These are phyloP conservation scores for Xylariaceae sp. DNA, from an alignment of 2,329 filamentous ascomycete species.

Conservation along the genomic window DNA sequence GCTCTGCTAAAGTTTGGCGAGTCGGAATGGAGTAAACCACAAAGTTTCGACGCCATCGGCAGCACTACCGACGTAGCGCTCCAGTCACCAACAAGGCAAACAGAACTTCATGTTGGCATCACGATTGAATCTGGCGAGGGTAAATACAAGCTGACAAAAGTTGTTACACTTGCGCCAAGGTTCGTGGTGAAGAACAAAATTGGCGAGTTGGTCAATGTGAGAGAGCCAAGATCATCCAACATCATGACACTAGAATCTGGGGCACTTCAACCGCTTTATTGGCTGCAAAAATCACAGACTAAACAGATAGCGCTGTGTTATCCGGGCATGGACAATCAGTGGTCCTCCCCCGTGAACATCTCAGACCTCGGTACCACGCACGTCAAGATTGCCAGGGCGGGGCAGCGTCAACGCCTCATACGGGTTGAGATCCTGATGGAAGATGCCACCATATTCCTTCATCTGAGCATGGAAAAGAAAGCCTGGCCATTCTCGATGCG, in stretches of 20 bases:
- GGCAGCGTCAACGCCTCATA: slow-evolving; percentile 82
- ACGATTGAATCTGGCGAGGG: slow-evolving; percentile 86
- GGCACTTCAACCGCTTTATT: slow-evolving; percentile 81
- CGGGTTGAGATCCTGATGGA: slow-evolving; percentile 89
- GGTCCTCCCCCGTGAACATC: slow-evolving; percentile 97
- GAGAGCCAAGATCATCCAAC: slow-evolving; percentile 86
- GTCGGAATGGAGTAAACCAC: slow-evolving; percentile 93
- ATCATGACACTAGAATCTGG: slow-evolving; percentile 71
- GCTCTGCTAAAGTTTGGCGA: slow-evolving; percentile 82
- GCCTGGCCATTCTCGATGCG: slow-evolving; percentile 99
- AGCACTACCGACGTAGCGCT: slow-evolving; percentile 85
- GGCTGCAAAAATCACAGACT: slow-evolving; percentile 72
- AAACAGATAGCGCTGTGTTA: slow-evolving; percentile 94
- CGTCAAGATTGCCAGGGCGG: slow-evolving; percentile 86
- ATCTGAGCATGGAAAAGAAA: slow-evolving; percentile 83
- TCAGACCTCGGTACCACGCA: slow-evolving; percentile 89
- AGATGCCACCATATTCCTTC: slow-evolving; percentile 85
- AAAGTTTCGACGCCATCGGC: slow-evolving; percentile 96
- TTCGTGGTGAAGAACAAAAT: slow-evolving; percentile 94
- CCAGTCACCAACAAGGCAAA: slow-evolving; percentile 61
- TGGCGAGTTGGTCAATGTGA: slow-evolving; percentile 78
- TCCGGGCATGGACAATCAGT: slow-evolving; percentile 90
- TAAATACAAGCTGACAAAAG: slow-evolving; percentile 96
- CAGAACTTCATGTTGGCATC: slow-evolving; percentile 87
- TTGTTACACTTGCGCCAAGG: slow-evolving; percentile 85